Conservation (phyloP, 768 basidiomycete species). For the Lactifluus hygrophoroides region DNA sequence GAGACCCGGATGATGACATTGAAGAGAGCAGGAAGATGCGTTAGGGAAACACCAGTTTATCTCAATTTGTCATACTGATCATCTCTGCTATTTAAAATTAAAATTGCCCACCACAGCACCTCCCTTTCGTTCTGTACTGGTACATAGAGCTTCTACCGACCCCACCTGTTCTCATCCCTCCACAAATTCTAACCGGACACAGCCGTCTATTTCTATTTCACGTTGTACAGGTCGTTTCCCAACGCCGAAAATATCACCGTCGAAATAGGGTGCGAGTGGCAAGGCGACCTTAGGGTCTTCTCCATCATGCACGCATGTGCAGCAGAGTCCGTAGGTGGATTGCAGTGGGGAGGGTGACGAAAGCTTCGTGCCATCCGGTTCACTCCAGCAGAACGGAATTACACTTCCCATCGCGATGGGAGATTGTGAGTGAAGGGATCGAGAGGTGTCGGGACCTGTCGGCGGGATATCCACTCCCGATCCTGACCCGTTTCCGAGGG, state of each 20-base stretch:
- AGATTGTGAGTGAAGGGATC: neutral
- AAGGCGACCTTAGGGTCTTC: neutral
- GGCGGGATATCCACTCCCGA: neutral
- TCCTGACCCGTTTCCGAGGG: neutral
- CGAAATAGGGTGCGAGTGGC: neutral
- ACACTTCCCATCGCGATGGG: neutral
- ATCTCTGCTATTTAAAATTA: neutral
- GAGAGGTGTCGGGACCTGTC: neutral
- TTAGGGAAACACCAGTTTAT: neutral
- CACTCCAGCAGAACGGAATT: neutral
- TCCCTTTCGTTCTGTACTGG: too few species aligned
- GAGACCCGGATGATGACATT: slow-evolving; percentile 3
- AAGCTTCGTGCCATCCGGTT: neutral
- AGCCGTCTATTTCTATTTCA: slow-evolving; percentile 11
- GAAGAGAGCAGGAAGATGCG: slow-evolving; percentile 2
- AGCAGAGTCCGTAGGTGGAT: slow-evolving; percentile 1
- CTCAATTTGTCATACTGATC: neutral
- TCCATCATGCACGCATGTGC: neutral
- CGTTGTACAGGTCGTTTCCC: slow-evolving; percentile 13
- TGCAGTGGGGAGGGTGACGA: neutral
- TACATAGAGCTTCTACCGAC: too few species aligned
- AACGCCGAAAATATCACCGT: slow-evolving; percentile 10
- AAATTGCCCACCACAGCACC: too few species aligned
- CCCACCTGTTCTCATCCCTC: neutral
- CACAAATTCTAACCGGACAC: slow-evolving; percentile 8